These are phyloP conservation scores for Blastobotrys malaysiensis DNA, from an alignment of 1,139 yeast genomes.

Conservation along the genomic window DNA sequence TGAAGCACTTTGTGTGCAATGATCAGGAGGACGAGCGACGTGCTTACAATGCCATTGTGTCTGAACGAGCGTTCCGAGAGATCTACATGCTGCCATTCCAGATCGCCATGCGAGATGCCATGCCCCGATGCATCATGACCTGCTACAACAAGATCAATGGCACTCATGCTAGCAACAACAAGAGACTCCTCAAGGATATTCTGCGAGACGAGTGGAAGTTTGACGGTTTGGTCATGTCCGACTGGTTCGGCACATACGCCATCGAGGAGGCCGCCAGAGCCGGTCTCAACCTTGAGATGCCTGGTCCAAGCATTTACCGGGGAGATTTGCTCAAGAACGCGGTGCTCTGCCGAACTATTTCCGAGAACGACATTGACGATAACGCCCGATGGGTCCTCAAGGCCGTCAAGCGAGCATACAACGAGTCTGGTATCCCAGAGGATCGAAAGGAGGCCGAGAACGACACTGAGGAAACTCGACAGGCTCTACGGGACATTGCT, in stretches of 20 bases:
- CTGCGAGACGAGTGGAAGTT: conserved; percentile 53
- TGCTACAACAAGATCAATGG: conserved; percentile 58
- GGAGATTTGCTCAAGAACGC: conserved; percentile 31
- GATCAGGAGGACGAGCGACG: conserved; percentile 55
- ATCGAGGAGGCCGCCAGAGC: conserved; percentile 44
- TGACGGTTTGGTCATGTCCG: conserved; percentile 54
- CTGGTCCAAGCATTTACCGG: conserved; percentile 52
- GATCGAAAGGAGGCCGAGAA: conserved; percentile 40
- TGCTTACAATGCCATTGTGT: conserved; percentile 43
- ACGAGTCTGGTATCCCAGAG: conserved; percentile 41
- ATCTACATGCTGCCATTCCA: conserved; percentile 59
- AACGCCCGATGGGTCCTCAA: conserved; percentile 44
- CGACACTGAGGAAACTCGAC: conserved; percentile 43
- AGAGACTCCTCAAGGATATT: conserved; percentile 40
- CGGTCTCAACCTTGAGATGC: conserved; percentile 62
- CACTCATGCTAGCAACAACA: conserved; percentile 47
- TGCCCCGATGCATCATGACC: conserved; percentile 54
- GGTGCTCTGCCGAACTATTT: conserved; percentile 20
- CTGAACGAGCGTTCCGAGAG: conserved; percentile 58
- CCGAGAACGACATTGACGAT: conserved; percentile 34
- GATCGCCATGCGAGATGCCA: conserved; percentile 45
- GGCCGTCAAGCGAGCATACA: conserved; percentile 41
- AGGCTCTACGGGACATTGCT: conserved; percentile 44
- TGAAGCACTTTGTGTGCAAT: conserved; percentile 57
- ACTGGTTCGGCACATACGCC: conserved; percentile 59